Evolutionary conservation across 2,329 filamentous ascomycete genomes (phyloP).

Genomic region (Coniochaeta prunicola): DNA sequence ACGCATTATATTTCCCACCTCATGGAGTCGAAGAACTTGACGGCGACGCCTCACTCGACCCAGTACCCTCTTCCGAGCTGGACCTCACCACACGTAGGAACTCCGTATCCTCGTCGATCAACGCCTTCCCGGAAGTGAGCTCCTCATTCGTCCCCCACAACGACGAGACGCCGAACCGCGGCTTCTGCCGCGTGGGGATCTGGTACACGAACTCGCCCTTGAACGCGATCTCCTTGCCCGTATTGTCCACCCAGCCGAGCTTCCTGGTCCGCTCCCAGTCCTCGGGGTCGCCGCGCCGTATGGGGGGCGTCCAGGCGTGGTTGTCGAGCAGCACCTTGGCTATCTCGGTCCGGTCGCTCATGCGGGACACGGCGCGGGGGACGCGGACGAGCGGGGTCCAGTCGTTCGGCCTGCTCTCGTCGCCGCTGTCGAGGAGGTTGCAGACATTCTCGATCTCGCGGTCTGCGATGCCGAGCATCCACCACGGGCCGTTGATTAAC

Average conservation of each 20-base stretch:
- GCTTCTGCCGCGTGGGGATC: not conserved
- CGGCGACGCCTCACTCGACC: not conserved
- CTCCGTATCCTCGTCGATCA: conserved; percentile 7
- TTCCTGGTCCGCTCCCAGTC: conserved; percentile 15
- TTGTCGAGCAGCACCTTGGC: conserved; percentile 37
- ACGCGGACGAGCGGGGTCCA: conserved; percentile 34
- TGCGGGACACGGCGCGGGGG: conserved; percentile 29
- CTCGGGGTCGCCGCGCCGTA: conserved; percentile 6
- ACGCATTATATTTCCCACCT: not conserved
- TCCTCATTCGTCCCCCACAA: not conserved
- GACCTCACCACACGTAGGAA: not conserved
- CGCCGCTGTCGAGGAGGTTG: conserved; percentile 22
- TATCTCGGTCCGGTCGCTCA: conserved; percentile 25
- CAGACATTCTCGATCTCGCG: conserved; percentile 38
- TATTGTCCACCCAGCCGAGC: conserved; percentile 1
- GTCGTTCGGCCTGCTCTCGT: conserved; percentile 10
- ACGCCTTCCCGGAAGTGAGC: not conserved
- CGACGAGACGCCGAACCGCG: not conserved
- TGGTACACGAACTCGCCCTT: not conserved
- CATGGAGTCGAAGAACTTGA: not conserved
- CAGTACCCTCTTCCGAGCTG: not conserved
- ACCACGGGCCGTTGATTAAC: conserved; percentile 37
- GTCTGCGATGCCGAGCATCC: conserved; percentile 38
- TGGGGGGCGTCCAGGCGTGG: conserved; percentile 27
- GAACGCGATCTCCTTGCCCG: not conserved